Conservation (phyloP, 2,329 filamentous ascomycete species). For the Sphaerulina musiva region DNA sequence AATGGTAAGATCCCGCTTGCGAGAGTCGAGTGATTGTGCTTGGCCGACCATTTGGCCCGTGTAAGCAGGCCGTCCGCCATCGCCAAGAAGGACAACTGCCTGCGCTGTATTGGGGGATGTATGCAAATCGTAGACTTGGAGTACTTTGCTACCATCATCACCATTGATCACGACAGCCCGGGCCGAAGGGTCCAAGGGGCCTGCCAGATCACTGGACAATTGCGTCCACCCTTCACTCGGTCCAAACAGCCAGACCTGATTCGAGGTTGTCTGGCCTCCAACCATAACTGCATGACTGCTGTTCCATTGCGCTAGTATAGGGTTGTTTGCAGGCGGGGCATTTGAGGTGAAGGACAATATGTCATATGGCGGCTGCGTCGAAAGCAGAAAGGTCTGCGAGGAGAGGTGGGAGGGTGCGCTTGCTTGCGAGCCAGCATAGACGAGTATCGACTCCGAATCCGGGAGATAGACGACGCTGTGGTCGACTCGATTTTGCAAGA, state of each 20-base stretch:
- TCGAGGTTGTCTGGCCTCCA: slow-evolving; percentile 63
- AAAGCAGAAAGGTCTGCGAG: slow-evolving; percentile 68
- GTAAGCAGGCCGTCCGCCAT: slow-evolving; percentile 48
- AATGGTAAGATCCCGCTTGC: slow-evolving; percentile 51
- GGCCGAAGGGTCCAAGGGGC: slow-evolving; percentile 31
- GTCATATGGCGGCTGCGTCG: slow-evolving; percentile 57
- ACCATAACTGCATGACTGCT: slow-evolving; percentile 64
- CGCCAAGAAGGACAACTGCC: slow-evolving; percentile 60
- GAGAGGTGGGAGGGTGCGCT: slow-evolving; percentile 51
- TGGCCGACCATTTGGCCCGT: slow-evolving; percentile 45
- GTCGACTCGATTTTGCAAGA: slow-evolving; percentile 62
- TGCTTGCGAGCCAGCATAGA: slow-evolving; percentile 71
- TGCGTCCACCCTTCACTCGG: slow-evolving; percentile 58
- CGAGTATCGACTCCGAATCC: slow-evolving; percentile 62
- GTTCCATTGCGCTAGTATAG: slow-evolving; percentile 70
- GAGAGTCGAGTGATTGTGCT: slow-evolving; percentile 25
- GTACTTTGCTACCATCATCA: slow-evolving; percentile 67
- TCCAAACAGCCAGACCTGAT: slow-evolving; percentile 66
- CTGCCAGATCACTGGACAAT: slow-evolving; percentile 57
- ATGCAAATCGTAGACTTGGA: slow-evolving; percentile 72
- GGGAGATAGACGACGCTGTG: slow-evolving; percentile 73
- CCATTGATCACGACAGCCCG: slow-evolving; percentile 59
- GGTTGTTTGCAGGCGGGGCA: slow-evolving; percentile 58
- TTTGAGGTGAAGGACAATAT: slow-evolving; percentile 54
- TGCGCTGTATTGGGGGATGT: slow-evolving; percentile 68